Evolutionary conservation across 208 protist genomes (phyloP), one percentile per base, ranked within the genome.

Genomic region (Sergeia podlipaevii): DNA sequence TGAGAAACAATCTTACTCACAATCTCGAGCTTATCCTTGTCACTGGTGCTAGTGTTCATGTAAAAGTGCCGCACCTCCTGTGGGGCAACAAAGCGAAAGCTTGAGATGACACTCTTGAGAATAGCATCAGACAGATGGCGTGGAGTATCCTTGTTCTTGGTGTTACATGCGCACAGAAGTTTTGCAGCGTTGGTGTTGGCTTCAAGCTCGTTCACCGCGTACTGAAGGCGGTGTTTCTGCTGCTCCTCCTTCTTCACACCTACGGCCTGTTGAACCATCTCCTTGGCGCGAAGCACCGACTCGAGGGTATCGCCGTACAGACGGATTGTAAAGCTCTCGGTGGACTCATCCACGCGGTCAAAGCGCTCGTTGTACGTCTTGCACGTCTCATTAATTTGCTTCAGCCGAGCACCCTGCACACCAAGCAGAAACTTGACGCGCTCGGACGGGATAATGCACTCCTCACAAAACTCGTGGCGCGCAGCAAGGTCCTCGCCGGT

Each of bases 31-130:
- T 95, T 95, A 43, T 87, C 67, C 59, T 85, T 86, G 34, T 95
- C 89, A 46, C 47, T 68, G 36, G 70, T 72, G 34, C 42, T 60
- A 5, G 65, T 81, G 45, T 71, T 73, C 42, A 82, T 63, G 51
- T 73, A 89, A 50, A 90, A 95, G 76, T 95, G 85, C 30, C 70
- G 71, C 60, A 93, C 66, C 28, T 85, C 70, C 52, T 88, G 89
- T 43, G 77, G 85, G 36, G 74, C 67, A 33, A 79, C 76, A 67
- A 95, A 95, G 52, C 80, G 78, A 51, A 95, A 91, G 42, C 64
- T 86, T 10, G 74, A 80, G 55, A 91, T 78, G 44, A 95, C 61
- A 46, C 68, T 80, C 50, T 67, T 78, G 49, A 95, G 59, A 32
- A 88, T 74, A 4, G 37, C 47, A 20, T 91, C 89, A 2, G 89